Base-by-base conservation (phyloP, 1,284 basidiomycete genomes). In the Boletus albobrunnescens region DNA sequence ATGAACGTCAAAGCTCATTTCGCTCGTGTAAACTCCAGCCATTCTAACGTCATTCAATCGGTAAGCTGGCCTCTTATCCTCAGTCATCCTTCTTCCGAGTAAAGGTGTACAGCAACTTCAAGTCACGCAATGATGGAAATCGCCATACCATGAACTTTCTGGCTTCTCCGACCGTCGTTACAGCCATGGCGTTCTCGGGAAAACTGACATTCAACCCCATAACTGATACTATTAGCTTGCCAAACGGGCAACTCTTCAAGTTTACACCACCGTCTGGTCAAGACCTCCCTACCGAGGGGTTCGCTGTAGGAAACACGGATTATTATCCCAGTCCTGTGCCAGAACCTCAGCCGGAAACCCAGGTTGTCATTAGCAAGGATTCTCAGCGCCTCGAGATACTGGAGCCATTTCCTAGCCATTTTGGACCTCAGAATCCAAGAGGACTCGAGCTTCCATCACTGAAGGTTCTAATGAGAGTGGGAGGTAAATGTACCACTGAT, bases 401-500 rank as follows among this genome's bases (percentile, higher is more conserved):
- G 20, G 76, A 89, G 62, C 93, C 96, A 3, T 99, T 99, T 68
- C 55, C 70, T 3, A 87, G 84, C 52, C 89, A 84, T 58, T 98
- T 98, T 63, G 68, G 70, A 37, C 65, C 68, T 33, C 62, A 74
- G 30, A 81, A 79, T 61, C 63, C 72, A 24, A 65, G 76, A 52
- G 75, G 78, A 16, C 70, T 87, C 44, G 96, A 99, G 74, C 76
- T 99, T 12, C 86, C 91, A 17, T 57, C 76, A 30, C 71, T 94
- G 67, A 89, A 82, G 59, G 91, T 95, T 49, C 68, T 99, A 45
- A 83, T 99, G 78, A 75, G 94, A 22, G 91, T 99, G 14, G 75
- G 91, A 56, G 96, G 96, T 39, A 99, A 99, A 72, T 99, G 95
- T 70, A 99, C 95, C 14, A 99, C 96, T 23, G 96, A 99, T 64